These are phyloP conservation scores for Puccinia coronata DNA, from an alignment of 1,284 basidiomycete species.

Conservation along the genomic window DNA sequence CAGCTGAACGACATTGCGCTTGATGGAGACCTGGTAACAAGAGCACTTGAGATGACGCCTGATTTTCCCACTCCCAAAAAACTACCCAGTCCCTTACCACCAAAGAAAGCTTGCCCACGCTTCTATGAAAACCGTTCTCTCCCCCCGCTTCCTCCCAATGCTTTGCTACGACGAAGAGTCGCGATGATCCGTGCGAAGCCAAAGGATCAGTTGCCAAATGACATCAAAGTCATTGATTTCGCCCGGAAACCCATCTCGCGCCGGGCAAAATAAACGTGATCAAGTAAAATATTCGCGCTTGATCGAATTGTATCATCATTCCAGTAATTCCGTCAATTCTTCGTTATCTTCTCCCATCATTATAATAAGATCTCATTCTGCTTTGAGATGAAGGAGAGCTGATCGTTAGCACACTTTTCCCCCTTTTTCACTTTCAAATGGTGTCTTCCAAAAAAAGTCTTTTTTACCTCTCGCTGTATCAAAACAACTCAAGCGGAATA, in stretches of 20 bases:
- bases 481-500: too few species aligned
- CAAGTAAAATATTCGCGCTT: background rate
- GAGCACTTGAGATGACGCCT: background rate
- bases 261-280: background rate
- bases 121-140: background rate
- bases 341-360: background rate
- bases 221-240: background rate
- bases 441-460: too few species aligned
- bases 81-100: background rate
- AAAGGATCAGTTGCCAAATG: background rate
- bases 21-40: background rate
- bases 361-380: background rate
- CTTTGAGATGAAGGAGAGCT: too few species aligned
- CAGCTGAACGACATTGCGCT: background rate
- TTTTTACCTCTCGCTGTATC: too few species aligned
- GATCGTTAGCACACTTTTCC: too few species aligned
- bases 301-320: background rate
- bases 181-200: background rate
- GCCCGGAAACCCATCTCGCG: background rate
- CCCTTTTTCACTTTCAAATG: too few species aligned
- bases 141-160: background rate
- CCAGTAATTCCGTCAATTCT: background rate
- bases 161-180: background rate
- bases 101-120: background rate
- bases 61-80: background rate